Percentiles rank a stretch among this genome's conserved stretches.
Conservation (phyloP, 164 flowering plant genomes). For the Umbellularia californica region DNA sequence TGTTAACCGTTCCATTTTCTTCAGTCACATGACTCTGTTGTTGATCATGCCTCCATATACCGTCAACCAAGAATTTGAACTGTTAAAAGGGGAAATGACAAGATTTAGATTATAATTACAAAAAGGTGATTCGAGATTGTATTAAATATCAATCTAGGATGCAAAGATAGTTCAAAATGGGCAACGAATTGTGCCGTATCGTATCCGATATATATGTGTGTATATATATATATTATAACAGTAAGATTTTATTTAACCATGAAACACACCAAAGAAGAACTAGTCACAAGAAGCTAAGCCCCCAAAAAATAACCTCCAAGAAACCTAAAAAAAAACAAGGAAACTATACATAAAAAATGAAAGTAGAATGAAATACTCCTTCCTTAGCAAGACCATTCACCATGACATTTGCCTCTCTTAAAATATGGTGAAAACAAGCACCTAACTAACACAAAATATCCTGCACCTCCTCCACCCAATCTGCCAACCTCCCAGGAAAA, state of each 20-base stretch:
- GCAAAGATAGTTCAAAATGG: not conserved
- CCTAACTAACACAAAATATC: too few relatives aligned
- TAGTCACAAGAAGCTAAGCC: not conserved
- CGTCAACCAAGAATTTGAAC: constrained; percentile 51
- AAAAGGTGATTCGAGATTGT: not conserved
- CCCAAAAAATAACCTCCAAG: too few relatives aligned
- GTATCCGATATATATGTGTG: not conserved
- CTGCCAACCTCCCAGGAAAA: too few relatives aligned
- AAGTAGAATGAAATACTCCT: too few relatives aligned
- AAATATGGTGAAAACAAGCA: too few relatives aligned
- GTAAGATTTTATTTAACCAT: not conserved
- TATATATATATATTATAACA: too few relatives aligned
- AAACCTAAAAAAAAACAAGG: too few relatives aligned
- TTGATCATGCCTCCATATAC: constrained; percentile 40
- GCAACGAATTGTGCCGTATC: not conserved
- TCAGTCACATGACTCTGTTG: constrained; percentile 23
- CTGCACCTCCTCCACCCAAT: too few relatives aligned
- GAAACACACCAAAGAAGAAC: not conserved
- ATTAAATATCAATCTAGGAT: not conserved
- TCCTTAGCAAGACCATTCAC: too few relatives aligned
- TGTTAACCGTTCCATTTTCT: constrained; percentile 33
- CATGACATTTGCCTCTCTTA: too few relatives aligned
- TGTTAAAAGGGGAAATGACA: constrained; percentile 13
- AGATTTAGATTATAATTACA: not conserved
- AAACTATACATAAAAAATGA: too few relatives aligned